Conservation (phyloP, 2,329 filamentous ascomycete species). For the Neofusicoccum ribis region DNA sequence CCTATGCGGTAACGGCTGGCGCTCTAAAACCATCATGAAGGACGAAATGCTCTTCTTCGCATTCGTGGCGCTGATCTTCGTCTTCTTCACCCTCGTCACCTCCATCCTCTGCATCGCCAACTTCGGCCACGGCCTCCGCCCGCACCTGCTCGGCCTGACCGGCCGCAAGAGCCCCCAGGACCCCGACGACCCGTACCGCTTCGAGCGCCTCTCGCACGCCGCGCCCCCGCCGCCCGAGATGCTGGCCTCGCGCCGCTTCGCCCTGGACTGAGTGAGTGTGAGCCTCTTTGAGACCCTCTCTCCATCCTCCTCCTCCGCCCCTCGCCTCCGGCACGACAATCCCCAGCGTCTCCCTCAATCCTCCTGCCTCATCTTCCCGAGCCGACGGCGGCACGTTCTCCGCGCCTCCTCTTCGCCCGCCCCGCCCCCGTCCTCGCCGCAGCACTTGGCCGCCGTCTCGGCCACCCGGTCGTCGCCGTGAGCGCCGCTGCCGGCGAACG, state of each 20-base stretch:
- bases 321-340: no score
- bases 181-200: background rate
- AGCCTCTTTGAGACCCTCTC: no score
- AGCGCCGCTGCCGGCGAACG: no score
- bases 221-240: background rate
- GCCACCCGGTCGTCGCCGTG: no score
- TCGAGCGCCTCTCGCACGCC: conserved; percentile 2
- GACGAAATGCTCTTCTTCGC: conserved; percentile 29
- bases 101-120: conserved; percentile 25
- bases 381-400: no score
- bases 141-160: conserved; percentile 22
- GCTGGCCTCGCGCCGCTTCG: background rate
- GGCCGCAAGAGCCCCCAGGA: background rate
- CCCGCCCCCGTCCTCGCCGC: no score
- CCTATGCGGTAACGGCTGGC: conserved; percentile 21
- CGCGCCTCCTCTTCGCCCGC: no score
- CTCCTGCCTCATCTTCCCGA: no score
- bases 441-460: no score
- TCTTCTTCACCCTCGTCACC: conserved; percentile 18
- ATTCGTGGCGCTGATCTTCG: conserved; percentile 18
- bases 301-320: no score
- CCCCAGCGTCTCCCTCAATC: no score
- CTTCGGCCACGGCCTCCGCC: conserved; percentile 28
- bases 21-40: conserved; percentile 24
- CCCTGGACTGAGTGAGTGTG: background rate